Percentiles rank a stretch among this genome's conserved stretches.
These are phyloP conservation scores for Selaginella moellendorffii DNA, from an alignment of 75 land plant species.

Conservation along the genomic window DNA sequence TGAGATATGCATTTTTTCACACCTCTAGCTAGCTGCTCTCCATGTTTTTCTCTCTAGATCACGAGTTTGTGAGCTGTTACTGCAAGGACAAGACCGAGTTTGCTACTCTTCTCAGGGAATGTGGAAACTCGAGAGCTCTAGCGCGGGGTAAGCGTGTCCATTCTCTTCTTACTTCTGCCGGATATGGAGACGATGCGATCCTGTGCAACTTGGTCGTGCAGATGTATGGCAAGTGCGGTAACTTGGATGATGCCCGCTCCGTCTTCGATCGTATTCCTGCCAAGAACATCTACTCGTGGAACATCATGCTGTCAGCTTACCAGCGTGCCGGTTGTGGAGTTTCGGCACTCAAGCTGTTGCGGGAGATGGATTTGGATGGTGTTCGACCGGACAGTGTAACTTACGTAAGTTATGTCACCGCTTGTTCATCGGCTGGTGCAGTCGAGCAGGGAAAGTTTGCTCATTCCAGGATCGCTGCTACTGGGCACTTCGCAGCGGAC, in stretches of 20 bases:
- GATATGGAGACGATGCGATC: neutral
- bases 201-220: neutral
- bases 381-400: neutral
- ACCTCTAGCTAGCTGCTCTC: too few species aligned
- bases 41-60: too few species aligned
- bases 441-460: neutral
- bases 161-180: neutral
- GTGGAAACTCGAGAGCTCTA: neutral
- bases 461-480: neutral
- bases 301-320: conserved; percentile 2
- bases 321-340: neutral
- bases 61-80: too few species aligned
- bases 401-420: neutral
- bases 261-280: neutral
- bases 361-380: neutral
- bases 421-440: neutral
- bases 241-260: neutral
- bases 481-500: neutral
- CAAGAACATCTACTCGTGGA: neutral
- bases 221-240: conserved; percentile 5
- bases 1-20: too few species aligned
- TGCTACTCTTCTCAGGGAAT: neutral
- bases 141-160: neutral
- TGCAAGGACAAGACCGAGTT: too few species aligned
- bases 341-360: neutral